phyloP scores from a whole-genome alignment of 208 protist genomes.

The Wallacemonas collosoma region DNA sequence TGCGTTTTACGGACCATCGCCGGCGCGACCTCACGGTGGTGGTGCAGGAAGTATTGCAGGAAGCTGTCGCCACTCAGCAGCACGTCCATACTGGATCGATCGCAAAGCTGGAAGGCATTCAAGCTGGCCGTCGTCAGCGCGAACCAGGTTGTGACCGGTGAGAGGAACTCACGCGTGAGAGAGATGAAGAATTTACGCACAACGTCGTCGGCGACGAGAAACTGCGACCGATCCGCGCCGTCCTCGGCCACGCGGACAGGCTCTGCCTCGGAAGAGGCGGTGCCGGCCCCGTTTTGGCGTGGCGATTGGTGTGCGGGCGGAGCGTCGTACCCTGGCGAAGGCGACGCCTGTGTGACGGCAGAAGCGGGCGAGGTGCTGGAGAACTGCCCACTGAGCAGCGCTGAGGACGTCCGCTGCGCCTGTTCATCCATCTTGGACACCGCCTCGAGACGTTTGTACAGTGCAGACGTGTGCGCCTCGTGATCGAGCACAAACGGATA shows the following conservation, averaged over 20 bases:
- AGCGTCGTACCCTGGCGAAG: too few relatives aligned
- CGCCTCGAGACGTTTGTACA: constrained; percentile 71
- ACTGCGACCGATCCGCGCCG: constrained; percentile 42
- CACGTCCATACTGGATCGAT: constrained; percentile 34
- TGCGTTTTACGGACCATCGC: constrained; percentile 53
- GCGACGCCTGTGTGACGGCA: not conserved
- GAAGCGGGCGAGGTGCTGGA: not conserved
- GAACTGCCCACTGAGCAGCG: constrained; percentile 49
- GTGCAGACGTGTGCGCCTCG: constrained; percentile 49
- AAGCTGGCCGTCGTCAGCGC: constrained; percentile 31
- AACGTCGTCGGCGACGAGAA: constrained; percentile 78
- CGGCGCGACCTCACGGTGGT: constrained; percentile 64
- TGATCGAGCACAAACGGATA: constrained; percentile 79
- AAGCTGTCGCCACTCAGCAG: constrained; percentile 62
- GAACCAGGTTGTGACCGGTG: constrained; percentile 74
- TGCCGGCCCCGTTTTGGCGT: not conserved
- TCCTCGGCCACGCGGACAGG: not conserved
- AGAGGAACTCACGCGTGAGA: constrained; percentile 84
- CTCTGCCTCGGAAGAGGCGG: too few relatives aligned
- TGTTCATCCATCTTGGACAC: constrained; percentile 57
- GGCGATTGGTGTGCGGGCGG: not conserved
- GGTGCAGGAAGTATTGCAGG: constrained; percentile 54
- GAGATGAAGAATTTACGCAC: constrained; percentile 86
- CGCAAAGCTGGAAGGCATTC: constrained; percentile 72
- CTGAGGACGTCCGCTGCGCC: constrained; percentile 52